Conservation (phyloP, 2,329 filamentous ascomycete genomes). For the Helotiales sp. region DNA sequence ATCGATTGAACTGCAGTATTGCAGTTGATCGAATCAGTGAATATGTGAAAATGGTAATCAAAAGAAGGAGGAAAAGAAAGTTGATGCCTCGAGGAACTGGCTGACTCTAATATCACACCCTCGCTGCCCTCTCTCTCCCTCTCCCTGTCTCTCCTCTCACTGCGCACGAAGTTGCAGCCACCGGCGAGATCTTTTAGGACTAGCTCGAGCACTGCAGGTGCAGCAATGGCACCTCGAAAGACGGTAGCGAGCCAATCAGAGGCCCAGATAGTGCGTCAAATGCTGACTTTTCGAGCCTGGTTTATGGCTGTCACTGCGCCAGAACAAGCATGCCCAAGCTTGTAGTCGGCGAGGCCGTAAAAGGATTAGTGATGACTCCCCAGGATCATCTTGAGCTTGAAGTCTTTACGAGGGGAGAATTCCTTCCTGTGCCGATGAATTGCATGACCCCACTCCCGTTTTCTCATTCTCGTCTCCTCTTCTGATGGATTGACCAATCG, state of each 20-base stretch:
- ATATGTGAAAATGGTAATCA: background rate
- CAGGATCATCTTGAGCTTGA: background rate
- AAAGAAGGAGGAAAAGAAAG: background rate
- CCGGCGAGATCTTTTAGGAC: constrained; percentile 7
- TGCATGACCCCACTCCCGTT: background rate
- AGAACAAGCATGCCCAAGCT: background rate
- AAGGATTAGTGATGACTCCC: constrained; percentile 9
- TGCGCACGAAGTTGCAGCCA: background rate
- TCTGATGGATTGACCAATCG: constrained; percentile 22
- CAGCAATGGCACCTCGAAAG: background rate
- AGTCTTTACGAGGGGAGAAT: background rate
- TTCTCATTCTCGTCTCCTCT: background rate
- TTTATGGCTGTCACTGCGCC: background rate
- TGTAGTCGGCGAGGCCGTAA: background rate
- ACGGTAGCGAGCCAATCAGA: background rate
- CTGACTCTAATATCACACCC: constrained; percentile 2
- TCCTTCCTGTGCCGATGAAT: no score
- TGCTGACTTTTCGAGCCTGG: background rate
- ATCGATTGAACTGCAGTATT: background rate
- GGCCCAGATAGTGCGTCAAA: background rate
- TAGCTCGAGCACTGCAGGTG: background rate
- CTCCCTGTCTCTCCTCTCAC: background rate
- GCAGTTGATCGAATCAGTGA: background rate
- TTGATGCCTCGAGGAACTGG: constrained; percentile 23
- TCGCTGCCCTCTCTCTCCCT: background rate